phyloP scores from a whole-genome alignment of 163 green algal species.

The Chlamydomonas reinhardtii region DNA sequence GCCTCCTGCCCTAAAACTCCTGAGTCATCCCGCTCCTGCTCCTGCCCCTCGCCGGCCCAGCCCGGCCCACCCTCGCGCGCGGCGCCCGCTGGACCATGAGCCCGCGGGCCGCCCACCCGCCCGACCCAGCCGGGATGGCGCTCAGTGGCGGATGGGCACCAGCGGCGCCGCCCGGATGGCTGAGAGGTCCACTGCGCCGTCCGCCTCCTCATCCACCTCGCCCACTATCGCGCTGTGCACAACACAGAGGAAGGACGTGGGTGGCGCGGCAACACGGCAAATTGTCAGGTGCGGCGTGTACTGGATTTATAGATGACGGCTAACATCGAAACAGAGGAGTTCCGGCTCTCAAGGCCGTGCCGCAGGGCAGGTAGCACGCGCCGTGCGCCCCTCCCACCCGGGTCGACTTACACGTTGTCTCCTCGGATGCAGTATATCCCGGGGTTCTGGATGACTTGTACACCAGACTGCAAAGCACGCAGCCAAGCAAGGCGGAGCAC shows the following conservation, averaged over 20 bases:
- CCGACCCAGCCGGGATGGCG: no score
- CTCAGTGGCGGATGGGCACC: slow-evolving; percentile 75
- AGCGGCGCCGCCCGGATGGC: slow-evolving; percentile 83
- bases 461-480: slow-evolving; percentile 71
- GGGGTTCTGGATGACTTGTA: slow-evolving; percentile 80
- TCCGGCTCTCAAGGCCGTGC: neutral
- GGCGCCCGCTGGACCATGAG: no score
- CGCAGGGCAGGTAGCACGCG: neutral
- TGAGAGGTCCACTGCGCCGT: slow-evolving; percentile 82
- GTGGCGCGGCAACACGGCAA: no score
- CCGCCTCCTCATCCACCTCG: slow-evolving; percentile 93
- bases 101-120: no score
- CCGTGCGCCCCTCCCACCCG: no score
- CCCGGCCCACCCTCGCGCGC: no score
- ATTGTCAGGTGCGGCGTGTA: no score
- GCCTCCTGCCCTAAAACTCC: no score
- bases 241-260: neutral
- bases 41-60: no score
- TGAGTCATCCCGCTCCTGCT: no score
- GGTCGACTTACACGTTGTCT: slow-evolving; percentile 93
- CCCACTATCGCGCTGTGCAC: slow-evolving; percentile 91
- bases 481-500: no score
- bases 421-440: slow-evolving; percentile 79
- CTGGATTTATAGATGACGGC: no score
- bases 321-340: neutral